A percentile compares a stretch with the other conserved stretches of the same genome.
These are phyloP conservation scores for Fomitiporia mediterranea DNA, from an alignment of 1,284 basidiomycete genomes.

Conservation along the genomic window DNA sequence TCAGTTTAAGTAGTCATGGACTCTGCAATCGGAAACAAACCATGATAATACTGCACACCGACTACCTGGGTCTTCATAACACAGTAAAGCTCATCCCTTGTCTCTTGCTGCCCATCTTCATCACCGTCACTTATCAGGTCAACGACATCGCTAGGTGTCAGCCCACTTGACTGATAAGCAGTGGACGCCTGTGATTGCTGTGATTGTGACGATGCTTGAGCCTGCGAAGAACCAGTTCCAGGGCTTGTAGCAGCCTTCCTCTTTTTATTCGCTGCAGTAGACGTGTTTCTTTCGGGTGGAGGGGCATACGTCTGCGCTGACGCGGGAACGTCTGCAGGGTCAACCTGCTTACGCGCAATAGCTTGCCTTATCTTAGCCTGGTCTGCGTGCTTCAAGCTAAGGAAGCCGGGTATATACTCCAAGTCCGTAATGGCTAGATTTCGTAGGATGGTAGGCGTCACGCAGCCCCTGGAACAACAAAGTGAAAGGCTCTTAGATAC, in stretches of 20 bases:
- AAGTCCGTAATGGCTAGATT: conserved; percentile 42
- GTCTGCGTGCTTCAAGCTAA: conserved; percentile 49
- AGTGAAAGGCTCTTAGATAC: conserved; percentile 11
- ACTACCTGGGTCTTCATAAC: conserved; percentile 61
- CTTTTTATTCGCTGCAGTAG: conserved; percentile 6
- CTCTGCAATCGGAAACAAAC: conserved; percentile 30
- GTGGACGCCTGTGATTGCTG: too few species aligned
- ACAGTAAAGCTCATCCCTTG: conserved; percentile 62
- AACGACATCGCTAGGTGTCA: conserved; percentile 18
- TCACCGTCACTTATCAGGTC: conserved; percentile 43
- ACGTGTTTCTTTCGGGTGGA: neutral
- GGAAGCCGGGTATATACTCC: conserved; percentile 46
- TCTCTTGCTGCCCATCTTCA: conserved; percentile 40
- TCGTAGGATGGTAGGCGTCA: conserved; percentile 52
- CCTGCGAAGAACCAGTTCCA: conserved; percentile 11
- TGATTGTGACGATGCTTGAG: conserved; percentile 6
- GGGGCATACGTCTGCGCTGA: conserved; percentile 30
- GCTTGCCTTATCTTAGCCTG: conserved; percentile 58
- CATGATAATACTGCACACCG: conserved; percentile 78
- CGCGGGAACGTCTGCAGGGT: conserved; percentile 49
- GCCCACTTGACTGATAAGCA: conserved; percentile 19
- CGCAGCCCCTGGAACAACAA: conserved; percentile 54
- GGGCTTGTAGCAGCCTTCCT: conserved; percentile 7
- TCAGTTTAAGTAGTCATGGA: conserved; percentile 3
- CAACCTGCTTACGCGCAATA: conserved; percentile 45